phyloP scores from a whole-genome alignment of 2,329 filamentous ascomycete genomes.

The Aspergillus transmontanensis region DNA sequence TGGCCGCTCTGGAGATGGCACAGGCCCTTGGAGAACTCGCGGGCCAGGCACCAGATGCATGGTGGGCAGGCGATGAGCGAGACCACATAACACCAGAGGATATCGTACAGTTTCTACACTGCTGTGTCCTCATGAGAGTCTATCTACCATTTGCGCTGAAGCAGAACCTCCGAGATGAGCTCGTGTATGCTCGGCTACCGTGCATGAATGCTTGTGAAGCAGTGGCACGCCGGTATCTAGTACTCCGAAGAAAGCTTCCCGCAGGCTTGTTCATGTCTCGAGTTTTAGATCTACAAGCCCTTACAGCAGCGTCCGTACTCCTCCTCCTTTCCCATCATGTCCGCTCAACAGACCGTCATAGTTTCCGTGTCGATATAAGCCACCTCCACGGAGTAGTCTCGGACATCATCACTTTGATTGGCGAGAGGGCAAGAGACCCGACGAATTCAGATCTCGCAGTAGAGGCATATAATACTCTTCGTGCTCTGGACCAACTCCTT shows the following conservation, averaged over 20 bases:
- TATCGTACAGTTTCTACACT: conserved; percentile 21
- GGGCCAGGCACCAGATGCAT: conserved; percentile 12
- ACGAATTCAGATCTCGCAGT: conserved; percentile 13
- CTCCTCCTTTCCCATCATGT: conserved; percentile 16
- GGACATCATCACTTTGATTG: conserved; percentile 15
- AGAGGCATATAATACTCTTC: conserved; percentile 11
- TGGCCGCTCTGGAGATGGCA: conserved; percentile 14
- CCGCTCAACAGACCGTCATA: conserved; percentile 8
- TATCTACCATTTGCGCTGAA: conserved; percentile 18
- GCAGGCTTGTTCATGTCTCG: conserved; percentile 16
- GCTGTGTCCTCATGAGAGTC: conserved; percentile 17
- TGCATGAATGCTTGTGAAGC: conserved; percentile 22
- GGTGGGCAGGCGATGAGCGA: conserved; percentile 13
- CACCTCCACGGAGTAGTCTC: conserved; percentile 8
- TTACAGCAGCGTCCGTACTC: conserved; percentile 17
- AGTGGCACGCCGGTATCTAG: conserved; percentile 14
- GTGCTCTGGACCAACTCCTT: conserved; percentile 15
- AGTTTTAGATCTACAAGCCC: conserved; percentile 21
- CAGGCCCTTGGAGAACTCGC: conserved; percentile 15
- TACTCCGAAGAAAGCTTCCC: conserved; percentile 15
- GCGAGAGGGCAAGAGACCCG: conserved; percentile 9
- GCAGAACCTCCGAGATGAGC: conserved; percentile 14
- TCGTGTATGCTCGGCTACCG: conserved; percentile 18
- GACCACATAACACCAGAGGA: conserved; percentile 12
- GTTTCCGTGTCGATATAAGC: conserved; percentile 12